These are phyloP conservation scores for Colletotrichum nymphaeae DNA, from an alignment of 2,329 filamentous ascomycete genomes.

Conservation along the genomic window DNA sequence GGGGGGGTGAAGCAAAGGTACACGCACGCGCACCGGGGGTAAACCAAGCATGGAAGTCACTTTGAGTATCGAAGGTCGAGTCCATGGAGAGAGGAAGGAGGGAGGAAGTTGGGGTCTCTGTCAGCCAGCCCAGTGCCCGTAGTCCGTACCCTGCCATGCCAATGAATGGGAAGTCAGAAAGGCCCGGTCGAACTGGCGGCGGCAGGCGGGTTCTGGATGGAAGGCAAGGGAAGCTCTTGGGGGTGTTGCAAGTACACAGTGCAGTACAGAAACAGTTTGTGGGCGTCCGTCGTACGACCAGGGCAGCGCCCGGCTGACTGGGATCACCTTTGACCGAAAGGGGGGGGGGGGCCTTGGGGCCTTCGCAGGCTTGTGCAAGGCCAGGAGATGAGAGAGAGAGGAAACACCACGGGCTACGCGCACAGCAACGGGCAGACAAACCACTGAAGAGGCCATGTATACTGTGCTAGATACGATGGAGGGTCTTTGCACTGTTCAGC, in stretches of 20 bases:
- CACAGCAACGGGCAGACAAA: background rate
- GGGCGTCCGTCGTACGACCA: slow-evolving; percentile 1
- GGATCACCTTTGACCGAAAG: slow-evolving; percentile 12
- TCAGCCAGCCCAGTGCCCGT: background rate
- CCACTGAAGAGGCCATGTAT: background rate
- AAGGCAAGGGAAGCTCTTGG: slow-evolving; percentile 29
- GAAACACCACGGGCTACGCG: background rate
- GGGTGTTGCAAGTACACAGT: background rate
- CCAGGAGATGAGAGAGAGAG: background rate
- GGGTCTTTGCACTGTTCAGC: background rate
- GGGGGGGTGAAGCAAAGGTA: background rate
- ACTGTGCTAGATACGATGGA: too few species aligned
- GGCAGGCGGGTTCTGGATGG: background rate
- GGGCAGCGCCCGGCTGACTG: background rate
- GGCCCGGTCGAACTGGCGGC: too few species aligned
- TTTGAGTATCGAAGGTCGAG: background rate
- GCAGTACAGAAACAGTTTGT: background rate
- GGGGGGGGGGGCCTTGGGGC: slow-evolving; percentile 14
- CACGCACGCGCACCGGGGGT: background rate
- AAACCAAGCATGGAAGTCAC: background rate
- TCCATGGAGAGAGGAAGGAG: too few species aligned
- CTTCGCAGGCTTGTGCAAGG: background rate
- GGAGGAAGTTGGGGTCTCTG: background rate
- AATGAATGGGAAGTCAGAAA: too few species aligned
- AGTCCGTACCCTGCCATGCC: background rate